phyloP scores from a whole-genome alignment of 208 protist genomes.

The Borovskyia barvae region DNA sequence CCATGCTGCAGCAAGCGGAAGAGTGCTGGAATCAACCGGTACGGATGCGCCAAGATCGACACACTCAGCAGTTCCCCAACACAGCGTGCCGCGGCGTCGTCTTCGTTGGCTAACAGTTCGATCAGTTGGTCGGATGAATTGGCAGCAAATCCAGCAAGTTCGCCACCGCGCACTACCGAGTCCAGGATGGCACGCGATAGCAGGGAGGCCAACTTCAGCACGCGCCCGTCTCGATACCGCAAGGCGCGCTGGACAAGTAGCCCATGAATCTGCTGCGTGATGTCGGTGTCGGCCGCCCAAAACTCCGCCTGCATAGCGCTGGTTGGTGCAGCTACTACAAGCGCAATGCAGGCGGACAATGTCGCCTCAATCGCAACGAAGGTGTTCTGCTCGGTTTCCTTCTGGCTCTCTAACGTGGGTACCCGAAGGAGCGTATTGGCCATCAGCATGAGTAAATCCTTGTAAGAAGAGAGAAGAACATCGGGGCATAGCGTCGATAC shows the following conservation, averaged over 20 bases:
- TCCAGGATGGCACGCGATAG: conserved; percentile 63
- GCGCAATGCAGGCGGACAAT: conserved; percentile 40
- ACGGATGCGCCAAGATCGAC: conserved; percentile 54
- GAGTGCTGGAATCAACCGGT: conserved; percentile 65
- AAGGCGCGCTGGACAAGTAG: conserved; percentile 69
- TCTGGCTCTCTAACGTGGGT: conserved; percentile 21
- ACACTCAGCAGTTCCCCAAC: conserved; percentile 60
- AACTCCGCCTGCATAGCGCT: conserved; percentile 40
- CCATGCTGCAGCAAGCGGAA: conserved; percentile 72
- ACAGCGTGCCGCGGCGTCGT: conserved; percentile 71
- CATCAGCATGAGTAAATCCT: conserved; percentile 51
- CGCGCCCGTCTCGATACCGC: conserved; percentile 40
- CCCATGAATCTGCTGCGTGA: conserved; percentile 73
- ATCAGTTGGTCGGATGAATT: conserved; percentile 75
- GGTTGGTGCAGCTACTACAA: conserved; percentile 44
- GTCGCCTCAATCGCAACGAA: conserved; percentile 47
- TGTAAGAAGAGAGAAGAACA: conserved; percentile 25
- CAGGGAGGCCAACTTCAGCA: conserved; percentile 60
- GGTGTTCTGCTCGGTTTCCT: conserved; percentile 13
- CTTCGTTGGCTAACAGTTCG: conserved; percentile 56
- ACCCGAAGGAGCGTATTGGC: conserved; percentile 49
- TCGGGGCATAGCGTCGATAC: conserved; percentile 10
- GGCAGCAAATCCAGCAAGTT: conserved; percentile 27
- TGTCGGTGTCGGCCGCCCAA: conserved; percentile 39
- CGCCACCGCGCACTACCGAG: conserved; percentile 15